Base-by-base conservation (phyloP, 257 asterid species). In the Przewalskia tangutica region DNA sequence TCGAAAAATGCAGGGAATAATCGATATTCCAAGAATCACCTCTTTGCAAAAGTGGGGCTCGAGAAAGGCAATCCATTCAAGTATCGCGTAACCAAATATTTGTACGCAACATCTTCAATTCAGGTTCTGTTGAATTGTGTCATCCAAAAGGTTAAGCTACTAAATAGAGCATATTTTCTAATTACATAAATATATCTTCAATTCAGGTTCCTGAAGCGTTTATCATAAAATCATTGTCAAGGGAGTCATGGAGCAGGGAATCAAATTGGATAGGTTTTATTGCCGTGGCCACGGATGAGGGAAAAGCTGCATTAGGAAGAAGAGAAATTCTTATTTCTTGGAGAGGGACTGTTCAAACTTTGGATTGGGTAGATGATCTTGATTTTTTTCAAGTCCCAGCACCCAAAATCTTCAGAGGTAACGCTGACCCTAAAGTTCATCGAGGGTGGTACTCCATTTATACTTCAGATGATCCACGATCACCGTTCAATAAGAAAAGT, bases 211-310 rank as follows among this genome's bases (percentile, higher is more conserved):
- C 71, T 64, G 71, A 64, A 32, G 71, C 71, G 10, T 64, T 64
- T 64, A 64, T 64, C 9, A 17, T 64, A 32, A 64, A 64, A 64
- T 64, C 71, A 64, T 32, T 32, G 10, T 64, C 71, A 64, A 64
- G 71, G 71, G 71, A 64, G 46, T 93, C 89, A 5, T 64, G 65
- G 79, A 71, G 56, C 79, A 65, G 62, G 83, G 88, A 88, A 38
- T 85, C 90, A 2, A 90, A 91, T 34, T 90, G 91, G 91, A 89
- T 90, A 13, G 93, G 91, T 16, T 90, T 79, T 55, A 87, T 91
- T 2, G 92, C 92, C 4, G 93, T 64, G 71, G 14, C 10, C 34
- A 64, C 71, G 7, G 46, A 64, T 32, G 71, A 64, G 18, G 44
- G 71, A 64, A 88, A 86, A 83, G 10, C 1, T 11, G 87, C 89